Percentiles rank a stretch among this genome's conserved stretches.
These are phyloP conservation scores for Hypoxylon sp. DNA, from an alignment of 2,329 filamentous ascomycete species.

Conservation along the genomic window DNA sequence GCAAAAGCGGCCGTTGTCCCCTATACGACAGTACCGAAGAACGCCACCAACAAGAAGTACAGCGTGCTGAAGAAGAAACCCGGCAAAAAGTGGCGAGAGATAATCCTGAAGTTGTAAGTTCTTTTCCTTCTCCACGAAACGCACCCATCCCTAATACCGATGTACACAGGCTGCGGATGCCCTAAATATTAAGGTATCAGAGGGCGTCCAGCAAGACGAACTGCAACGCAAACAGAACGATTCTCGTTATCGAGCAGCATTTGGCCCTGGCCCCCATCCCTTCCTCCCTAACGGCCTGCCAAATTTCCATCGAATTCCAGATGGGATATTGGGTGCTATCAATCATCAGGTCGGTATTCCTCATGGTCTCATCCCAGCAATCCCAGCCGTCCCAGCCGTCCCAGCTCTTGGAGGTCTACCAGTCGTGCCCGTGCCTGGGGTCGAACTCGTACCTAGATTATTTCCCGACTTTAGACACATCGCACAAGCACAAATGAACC, in stretches of 20 bases:
- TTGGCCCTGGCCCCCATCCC: background rate
- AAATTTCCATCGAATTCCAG: background rate
- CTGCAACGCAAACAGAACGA: conserved; percentile 43
- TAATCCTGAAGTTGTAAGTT: conserved; percentile 70
- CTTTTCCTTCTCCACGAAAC: conserved; percentile 12
- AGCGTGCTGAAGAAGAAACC: conserved; percentile 71
- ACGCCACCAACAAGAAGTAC: conserved; percentile 75
- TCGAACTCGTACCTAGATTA: background rate
- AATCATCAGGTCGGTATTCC: background rate
- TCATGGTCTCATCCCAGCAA: background rate
- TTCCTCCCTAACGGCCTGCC: background rate
- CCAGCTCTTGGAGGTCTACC: background rate
- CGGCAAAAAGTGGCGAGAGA: conserved; percentile 68
- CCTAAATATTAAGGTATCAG: conserved; percentile 72
- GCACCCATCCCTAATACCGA: conserved; percentile 38
- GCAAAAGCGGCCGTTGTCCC: conserved; percentile 71
- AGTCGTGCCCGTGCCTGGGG: background rate
- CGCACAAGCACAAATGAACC: background rate
- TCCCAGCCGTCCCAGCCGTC: background rate
- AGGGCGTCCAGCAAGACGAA: conserved; percentile 64
- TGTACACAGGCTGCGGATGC: conserved; percentile 60
- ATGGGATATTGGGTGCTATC: background rate
- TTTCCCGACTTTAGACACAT: background rate
- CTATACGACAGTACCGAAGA: conserved; percentile 75
- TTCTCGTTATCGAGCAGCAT: background rate